Percentiles rank a stretch among this genome's conserved stretches.
These are phyloP conservation scores for Tetrahymena malaccensis DNA, from an alignment of 73 alveolate species.

Conservation along the genomic window DNA sequence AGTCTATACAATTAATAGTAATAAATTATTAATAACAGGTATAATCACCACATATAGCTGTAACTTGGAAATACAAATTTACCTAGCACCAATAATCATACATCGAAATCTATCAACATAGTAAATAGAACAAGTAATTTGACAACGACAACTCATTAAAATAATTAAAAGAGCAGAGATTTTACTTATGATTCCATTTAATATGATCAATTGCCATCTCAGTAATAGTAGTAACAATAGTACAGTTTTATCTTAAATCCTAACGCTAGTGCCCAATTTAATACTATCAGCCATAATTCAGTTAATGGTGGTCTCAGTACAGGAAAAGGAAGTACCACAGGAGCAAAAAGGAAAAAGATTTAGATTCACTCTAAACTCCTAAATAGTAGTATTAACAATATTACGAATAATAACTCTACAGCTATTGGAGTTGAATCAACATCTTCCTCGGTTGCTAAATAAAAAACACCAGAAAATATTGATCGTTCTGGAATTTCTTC, in stretches of 20 bases:
- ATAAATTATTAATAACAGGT: neutral
- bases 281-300: neutral
- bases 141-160: neutral
- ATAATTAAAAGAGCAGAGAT: neutral
- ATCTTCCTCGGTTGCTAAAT: neutral
- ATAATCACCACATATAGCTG: neutral
- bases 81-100: neutral
- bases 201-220: neutral
- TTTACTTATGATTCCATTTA: neutral
- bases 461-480: neutral
- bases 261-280: neutral
- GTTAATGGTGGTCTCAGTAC: neutral
- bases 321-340: neutral
- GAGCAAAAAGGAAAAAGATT: neutral
- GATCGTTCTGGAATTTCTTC: neutral
- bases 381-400: neutral
- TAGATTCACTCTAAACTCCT: neutral
- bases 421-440: neutral
- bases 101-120: neutral
- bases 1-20: neutral
- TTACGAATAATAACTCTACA: neutral
- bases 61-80: neutral
- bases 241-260: neutral
- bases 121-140: neutral
- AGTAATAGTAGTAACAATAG: neutral